phyloP scores from a whole-genome alignment of 1,284 basidiomycete genomes.

The Malassezia equina region DNA sequence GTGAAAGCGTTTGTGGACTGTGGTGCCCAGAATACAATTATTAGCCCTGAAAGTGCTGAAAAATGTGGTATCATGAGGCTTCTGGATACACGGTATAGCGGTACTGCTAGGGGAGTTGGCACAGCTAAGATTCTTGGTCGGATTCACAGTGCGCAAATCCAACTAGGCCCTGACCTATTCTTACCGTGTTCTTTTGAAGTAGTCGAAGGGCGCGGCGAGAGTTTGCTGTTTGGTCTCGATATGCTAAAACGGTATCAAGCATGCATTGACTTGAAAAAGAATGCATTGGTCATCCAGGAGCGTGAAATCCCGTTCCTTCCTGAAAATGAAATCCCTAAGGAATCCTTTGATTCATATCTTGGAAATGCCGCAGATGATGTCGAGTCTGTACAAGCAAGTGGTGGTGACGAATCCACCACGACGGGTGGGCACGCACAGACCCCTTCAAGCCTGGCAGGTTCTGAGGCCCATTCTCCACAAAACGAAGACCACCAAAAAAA shows the following conservation, averaged over 20 bases:
- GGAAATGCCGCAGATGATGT: neutral
- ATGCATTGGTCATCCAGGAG: conserved; percentile 75
- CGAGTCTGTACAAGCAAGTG: no score
- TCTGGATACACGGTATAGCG: conserved; percentile 73
- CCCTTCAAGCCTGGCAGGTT: neutral
- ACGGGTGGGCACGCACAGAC: neutral
- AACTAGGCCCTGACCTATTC: conserved; percentile 64
- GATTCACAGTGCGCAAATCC: conserved; percentile 84
- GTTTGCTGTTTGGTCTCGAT: conserved; percentile 87
- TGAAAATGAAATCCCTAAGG: conserved; percentile 78
- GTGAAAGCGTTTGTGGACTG: conserved; percentile 97
- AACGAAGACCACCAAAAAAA: conserved; percentile 26
- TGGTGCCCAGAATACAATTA: conserved; percentile 86
- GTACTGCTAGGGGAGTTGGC: conserved; percentile 88
- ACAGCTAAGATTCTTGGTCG: conserved; percentile 88
- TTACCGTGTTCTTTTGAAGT: conserved; percentile 88
- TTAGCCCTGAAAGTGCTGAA: conserved; percentile 90
- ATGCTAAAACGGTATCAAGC: conserved; percentile 98
- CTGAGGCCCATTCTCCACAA: neutral
- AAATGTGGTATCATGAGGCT: conserved; percentile 88
- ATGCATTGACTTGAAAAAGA: conserved; percentile 79
- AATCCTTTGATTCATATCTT: conserved; percentile 26
- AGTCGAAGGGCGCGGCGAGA: conserved; percentile 84
- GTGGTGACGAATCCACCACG: neutral
- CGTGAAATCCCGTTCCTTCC: conserved; percentile 75